Conservation (phyloP, 2,329 filamentous ascomycete species). For the Pseudovirgaria hyperparasitica region DNA sequence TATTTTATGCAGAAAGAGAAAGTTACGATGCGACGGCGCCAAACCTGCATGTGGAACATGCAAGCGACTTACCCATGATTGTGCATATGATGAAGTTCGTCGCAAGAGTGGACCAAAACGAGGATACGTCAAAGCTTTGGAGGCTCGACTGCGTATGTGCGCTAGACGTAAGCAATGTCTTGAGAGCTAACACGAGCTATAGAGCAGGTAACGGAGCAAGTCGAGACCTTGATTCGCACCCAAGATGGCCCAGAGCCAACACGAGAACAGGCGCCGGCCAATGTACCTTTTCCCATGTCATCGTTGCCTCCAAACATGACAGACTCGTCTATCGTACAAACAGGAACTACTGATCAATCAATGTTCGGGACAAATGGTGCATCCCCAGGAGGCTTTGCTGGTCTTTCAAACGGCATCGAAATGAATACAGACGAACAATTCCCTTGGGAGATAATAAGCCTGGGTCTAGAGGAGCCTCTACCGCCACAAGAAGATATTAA, state of each 20-base stretch:
- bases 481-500: slow-evolving; percentile 72
- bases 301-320: neutral
- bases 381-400: neutral
- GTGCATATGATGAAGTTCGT: slow-evolving; percentile 82
- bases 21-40: slow-evolving; percentile 77
- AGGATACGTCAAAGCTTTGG: slow-evolving; percentile 86
- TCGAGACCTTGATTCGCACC: slow-evolving; percentile 78
- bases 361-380: neutral
- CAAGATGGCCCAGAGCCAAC: slow-evolving; percentile 53
- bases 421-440: slow-evolving; percentile 33
- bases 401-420: too few relatives aligned
- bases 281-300: neutral
- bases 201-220: slow-evolving; percentile 56
- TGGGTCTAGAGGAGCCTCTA: slow-evolving; percentile 71
- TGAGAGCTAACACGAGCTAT: too few relatives aligned
- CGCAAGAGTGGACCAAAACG: slow-evolving; percentile 92
- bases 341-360: too few relatives aligned
- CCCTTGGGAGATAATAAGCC: slow-evolving; percentile 73
- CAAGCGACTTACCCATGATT: slow-evolving; percentile 71
- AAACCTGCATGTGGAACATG: slow-evolving; percentile 83
- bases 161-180: slow-evolving; percentile 4
- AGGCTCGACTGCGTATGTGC: slow-evolving; percentile 74
- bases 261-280: slow-evolving; percentile 1
- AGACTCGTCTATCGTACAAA: too few relatives aligned
- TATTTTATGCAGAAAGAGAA: slow-evolving; percentile 84